phyloP scores from a whole-genome alignment of 2,329 filamentous ascomycete genomes.

The Trichothecium roseum region DNA sequence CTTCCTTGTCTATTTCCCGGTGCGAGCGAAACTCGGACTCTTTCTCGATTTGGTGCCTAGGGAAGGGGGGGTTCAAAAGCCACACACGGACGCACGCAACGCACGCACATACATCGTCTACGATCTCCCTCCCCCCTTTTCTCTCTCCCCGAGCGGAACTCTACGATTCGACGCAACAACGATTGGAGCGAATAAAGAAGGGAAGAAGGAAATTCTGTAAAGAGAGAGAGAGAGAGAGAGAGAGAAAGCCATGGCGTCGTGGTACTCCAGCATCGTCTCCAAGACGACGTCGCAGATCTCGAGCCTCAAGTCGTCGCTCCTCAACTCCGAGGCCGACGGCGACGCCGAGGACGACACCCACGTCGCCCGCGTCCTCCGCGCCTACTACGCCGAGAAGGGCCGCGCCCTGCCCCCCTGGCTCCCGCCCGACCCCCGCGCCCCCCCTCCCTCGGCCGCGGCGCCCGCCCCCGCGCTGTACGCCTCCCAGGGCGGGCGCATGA shows the following conservation, averaged over 20 bases:
- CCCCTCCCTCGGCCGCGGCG: constrained; percentile 33
- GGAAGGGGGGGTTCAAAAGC: too few relatives aligned
- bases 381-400: constrained; percentile 86
- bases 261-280: constrained; percentile 65
- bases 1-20: too few relatives aligned
- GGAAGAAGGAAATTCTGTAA: background rate
- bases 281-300: constrained; percentile 56
- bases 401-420: constrained; percentile 77
- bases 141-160: too few relatives aligned
- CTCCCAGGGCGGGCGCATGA: constrained; percentile 21
- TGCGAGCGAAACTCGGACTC: too few relatives aligned
- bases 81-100: too few relatives aligned
- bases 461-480: constrained; percentile 45
- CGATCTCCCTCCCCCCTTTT: too few relatives aligned
- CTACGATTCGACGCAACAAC: too few relatives aligned
- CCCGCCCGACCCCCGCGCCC: constrained; percentile 69
- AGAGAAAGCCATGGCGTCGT: constrained; percentile 71
- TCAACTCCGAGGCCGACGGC: constrained; percentile 55
- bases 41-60: too few relatives aligned
- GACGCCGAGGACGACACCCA: constrained; percentile 85
- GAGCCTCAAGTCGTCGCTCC: constrained; percentile 58
- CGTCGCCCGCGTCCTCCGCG: constrained; percentile 83
- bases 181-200: background rate
- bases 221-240: too few relatives aligned
- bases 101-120: too few relatives aligned